Evolutionary conservation across 495 filamentous ascomycete species (phyloP), one percentile per base, ranked within the genome.

Genomic region (Penicillium subrubescens): DNA sequence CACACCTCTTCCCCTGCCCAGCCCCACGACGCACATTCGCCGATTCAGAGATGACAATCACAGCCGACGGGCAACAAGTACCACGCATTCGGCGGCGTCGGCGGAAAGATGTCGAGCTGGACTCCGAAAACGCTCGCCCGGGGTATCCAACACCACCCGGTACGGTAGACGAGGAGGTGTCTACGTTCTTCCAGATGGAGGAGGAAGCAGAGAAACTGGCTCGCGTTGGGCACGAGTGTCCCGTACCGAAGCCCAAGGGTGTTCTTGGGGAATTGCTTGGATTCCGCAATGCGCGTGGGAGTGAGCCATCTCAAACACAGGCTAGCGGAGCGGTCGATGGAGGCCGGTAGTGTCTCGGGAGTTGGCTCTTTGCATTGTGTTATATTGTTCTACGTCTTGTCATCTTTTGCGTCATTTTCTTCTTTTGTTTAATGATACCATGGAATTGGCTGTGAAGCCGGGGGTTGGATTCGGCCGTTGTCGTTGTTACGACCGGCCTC

Each of bases 1-100:
- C 95, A 29, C 95, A 99, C 71, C 71, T 96, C n/a, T 84, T 99
- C 51, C 95, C 95, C 1, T 99, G 95, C 76, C 95, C 95, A 5
- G 90, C 92, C 56, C 90, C 90, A n/a, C 84, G 90, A 63, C 81
- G 87, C 43, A 86, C 88, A 35, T 88, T 88, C 63, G 88, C 90
- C 68, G 90, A 94, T 73, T 89, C 84, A 41, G 86, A 88, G 34
- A 83, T 84, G 68, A 75, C 80, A 34, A 73, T 83, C 55, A 79
- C 78, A 41, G 77, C 85, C 51, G 82, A 80, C 44, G 79, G 79
- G 37, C 81, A 81, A 69, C 76, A 76, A 62, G 67, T 78, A 51
- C 72, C 73, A 57, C 72, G 75, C 51, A 64, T 78, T 11, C 71
- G 77, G 34, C 66, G 76, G 41, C 74, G 74, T 31, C 65, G 75